Evolutionary conservation across 257 asterid genomes (phyloP).

Genomic region (Eucommia ulmoides): DNA sequence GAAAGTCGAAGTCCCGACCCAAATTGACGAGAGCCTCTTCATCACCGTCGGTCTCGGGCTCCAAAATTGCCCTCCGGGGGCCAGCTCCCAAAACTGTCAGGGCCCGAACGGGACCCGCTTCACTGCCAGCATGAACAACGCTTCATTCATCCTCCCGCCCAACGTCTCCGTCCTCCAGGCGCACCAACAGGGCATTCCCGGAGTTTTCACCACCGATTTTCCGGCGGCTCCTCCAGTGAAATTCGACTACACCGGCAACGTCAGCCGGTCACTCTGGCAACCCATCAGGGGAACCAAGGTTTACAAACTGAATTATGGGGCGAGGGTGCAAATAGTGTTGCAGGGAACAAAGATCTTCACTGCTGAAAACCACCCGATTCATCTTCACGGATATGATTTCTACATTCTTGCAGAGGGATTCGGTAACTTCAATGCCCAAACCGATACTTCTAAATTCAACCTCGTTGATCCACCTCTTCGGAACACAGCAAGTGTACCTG

Average conservation of each 20-base stretch:
- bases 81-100: background rate
- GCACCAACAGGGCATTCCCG: background rate
- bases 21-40: constrained; percentile 1
- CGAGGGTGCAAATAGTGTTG: constrained; percentile 1
- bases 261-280: constrained; percentile 2
- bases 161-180: constrained; percentile 2
- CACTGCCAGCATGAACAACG: constrained; percentile 2
- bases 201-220: constrained; percentile 5
- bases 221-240: background rate
- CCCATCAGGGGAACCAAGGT: background rate
- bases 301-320: background rate
- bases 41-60: background rate
- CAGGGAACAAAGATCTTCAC: constrained; percentile 4
- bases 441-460: constrained; percentile 2
- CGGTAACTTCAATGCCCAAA: background rate
- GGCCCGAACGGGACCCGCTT: constrained; percentile 1
- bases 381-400: constrained; percentile 5
- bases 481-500: constrained; percentile 2
- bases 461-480: constrained; percentile 4
- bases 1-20: constrained; percentile 1
- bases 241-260: constrained; percentile 1
- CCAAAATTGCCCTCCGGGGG: background rate
- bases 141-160: background rate
- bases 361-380: constrained; percentile 2
- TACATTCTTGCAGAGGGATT: constrained; percentile 3